A percentile compares a stretch with the other conserved stretches of the same genome.
Evolutionary conservation across 2,329 filamentous ascomycete genomes (phyloP).

Genomic region (Aspergillus pseudonomiae): DNA sequence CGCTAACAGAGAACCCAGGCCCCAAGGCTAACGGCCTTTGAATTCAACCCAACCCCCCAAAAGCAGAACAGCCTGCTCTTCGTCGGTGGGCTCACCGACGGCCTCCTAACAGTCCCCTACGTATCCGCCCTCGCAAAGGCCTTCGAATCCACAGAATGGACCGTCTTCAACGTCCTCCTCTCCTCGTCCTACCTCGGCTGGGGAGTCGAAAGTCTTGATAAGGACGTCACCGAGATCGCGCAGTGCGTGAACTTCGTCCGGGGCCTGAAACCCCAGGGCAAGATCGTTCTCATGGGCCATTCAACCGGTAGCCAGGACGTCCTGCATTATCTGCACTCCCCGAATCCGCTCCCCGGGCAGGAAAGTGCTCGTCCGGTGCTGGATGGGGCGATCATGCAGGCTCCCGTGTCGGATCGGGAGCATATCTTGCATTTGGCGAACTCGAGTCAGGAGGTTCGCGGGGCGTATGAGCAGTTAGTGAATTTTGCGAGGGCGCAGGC

Average conservation of each 20-base stretch:
- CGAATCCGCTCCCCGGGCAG: conserved; percentile 42
- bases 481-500: conserved; percentile 34
- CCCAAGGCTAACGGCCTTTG: conserved; percentile 44
- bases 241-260: conserved; percentile 57
- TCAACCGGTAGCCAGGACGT: conserved; percentile 71
- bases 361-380: conserved; percentile 55
- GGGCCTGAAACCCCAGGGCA: conserved; percentile 44
- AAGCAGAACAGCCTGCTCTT: conserved; percentile 58
- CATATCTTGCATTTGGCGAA: conserved; percentile 47
- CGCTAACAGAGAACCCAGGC: conserved; percentile 32
- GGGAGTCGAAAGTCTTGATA: conserved; percentile 55
- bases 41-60: conserved; percentile 35
- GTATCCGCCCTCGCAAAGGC: conserved; percentile 52
- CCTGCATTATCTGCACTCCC: conserved; percentile 62
- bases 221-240: conserved; percentile 58
- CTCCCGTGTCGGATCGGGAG: conserved; percentile 77
- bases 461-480: conserved; percentile 39
- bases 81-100: conserved; percentile 63
- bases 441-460: conserved; percentile 23
- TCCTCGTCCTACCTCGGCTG: conserved; percentile 59
- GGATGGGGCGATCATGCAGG: conserved; percentile 79
- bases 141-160: conserved; percentile 56
- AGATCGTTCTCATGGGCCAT: conserved; percentile 70
- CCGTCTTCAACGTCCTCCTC: conserved; percentile 54
- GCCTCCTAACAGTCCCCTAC: conserved; percentile 58